Evolutionary conservation across 2,329 filamentous ascomycete species (phyloP), one percentile per base, ranked within the genome.

Genomic region (Curvularia hawaiiensis): DNA sequence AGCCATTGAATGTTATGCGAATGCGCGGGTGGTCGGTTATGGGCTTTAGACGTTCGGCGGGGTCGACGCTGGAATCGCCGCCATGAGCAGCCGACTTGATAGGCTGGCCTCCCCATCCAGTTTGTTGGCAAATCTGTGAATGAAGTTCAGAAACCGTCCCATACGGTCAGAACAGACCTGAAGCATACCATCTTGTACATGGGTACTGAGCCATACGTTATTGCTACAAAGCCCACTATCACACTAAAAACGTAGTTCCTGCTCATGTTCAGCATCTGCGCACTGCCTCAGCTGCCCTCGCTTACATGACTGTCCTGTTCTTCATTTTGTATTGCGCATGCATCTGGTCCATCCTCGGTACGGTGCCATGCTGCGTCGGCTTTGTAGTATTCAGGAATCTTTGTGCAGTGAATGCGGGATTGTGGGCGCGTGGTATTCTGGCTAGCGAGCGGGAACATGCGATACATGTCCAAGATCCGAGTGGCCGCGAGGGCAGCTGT

Each of bases 1-100:
- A 96, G 47, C 93, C 91, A 73, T 92, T 95, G 84, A 99, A 99
- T 26, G 93, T 98, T 64, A 99, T 94, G 59, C 92, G 90, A 70
- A 99, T 89, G 52, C 95, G 90, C 66, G 90, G 90, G 58, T 91
- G 90, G 66, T 87, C 83, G 18, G 87, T 90, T 39, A 97, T 88
- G 16, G 95, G 95, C 46, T 88, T 84, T 44, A 99, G 85, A 54
- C 93, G 90, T 48, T 84, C 83, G 35, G 93, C 86, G 26, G 90
- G 85, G 75, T 96, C 90, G 54, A 78, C 78, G 61, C 80, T 82
- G 57, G 83, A 78, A 61, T 71, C 67, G 53, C 80, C 82, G 54
- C 79, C 81, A 79, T 91, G 89, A 45, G 85, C 85, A 20, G 89
- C 85, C 14, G 92, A 92, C 73, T 92, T 91, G 63, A 97, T 86